Evolutionary conservation across 2,329 filamentous ascomycete species (phyloP).

Genomic region (Graphiopsis chlorocephala): DNA sequence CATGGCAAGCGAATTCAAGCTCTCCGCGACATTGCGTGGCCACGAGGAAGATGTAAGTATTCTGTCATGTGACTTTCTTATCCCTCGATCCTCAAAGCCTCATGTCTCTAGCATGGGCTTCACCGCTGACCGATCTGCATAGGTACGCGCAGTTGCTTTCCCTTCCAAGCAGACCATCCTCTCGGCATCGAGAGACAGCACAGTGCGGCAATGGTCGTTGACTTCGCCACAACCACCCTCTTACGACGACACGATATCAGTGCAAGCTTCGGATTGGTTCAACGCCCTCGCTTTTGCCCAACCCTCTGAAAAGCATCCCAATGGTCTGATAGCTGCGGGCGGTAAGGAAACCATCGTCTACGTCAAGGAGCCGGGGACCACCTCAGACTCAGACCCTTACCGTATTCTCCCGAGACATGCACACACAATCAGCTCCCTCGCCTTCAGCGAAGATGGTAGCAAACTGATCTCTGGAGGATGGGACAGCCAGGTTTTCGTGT

Average conservation of each 20-base stretch:
- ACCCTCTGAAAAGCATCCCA: conserved; percentile 64
- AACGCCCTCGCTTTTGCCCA: conserved; percentile 78
- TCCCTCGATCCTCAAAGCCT: not conserved
- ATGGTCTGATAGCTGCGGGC: conserved; percentile 81
- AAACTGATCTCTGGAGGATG: conserved; percentile 89
- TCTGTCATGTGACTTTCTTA: conserved; percentile 7
- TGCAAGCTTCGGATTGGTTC: conserved; percentile 79
- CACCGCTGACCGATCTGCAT: not conserved
- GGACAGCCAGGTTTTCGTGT: conserved; percentile 85
- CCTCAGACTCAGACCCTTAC: conserved; percentile 73
- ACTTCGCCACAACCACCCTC: conserved; percentile 62
- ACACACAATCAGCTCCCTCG: conserved; percentile 83
- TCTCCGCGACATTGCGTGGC: conserved; percentile 83
- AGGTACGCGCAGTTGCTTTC: conserved; percentile 87
- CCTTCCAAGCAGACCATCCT: conserved; percentile 69
- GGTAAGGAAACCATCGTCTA: conserved; percentile 93
- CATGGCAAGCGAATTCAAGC: conserved; percentile 79
- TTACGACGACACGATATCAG: conserved; percentile 76
- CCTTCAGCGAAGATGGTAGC: conserved; percentile 68
- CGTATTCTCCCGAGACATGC: conserved; percentile 81
- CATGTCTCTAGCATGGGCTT: not conserved
- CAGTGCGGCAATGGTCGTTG: conserved; percentile 81
- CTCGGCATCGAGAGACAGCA: conserved; percentile 88
- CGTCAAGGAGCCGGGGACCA: conserved; percentile 68
- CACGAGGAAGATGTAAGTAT: conserved; percentile 86